Percentiles rank a stretch among this genome's conserved stretches.
phyloP scores from a whole-genome alignment of 495 filamentous ascomycete genomes.

The Penicillium lividum region DNA sequence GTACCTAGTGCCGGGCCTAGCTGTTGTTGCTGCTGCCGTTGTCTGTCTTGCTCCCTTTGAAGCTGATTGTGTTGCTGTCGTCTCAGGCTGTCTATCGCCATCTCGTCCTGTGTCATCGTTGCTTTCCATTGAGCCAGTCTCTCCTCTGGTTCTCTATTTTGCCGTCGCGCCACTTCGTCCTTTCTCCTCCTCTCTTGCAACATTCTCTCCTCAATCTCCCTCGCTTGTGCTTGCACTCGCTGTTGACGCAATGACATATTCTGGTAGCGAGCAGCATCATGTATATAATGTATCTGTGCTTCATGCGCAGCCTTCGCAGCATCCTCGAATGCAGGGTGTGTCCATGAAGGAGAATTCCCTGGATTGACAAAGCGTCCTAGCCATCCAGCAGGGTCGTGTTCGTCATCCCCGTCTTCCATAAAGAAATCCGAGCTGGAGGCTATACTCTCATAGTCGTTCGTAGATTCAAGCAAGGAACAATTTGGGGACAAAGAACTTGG shows the following conservation, averaged over 20 bases:
- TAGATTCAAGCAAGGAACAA: neutral
- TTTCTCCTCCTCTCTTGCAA: too few species aligned
- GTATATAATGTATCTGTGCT: neutral
- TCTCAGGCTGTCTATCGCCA: too few species aligned
- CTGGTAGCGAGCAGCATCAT: neutral
- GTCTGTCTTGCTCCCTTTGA: neutral
- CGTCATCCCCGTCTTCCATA: neutral
- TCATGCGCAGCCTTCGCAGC: neutral
- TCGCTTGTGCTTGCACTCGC: too few species aligned
- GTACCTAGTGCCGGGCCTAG: neutral
- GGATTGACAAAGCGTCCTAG: neutral
- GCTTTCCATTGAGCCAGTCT: neutral
- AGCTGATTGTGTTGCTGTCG: neutral
- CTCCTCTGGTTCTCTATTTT: neutral
- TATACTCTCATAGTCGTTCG: neutral
- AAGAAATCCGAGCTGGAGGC: neutral
- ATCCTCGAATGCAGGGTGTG: conserved; percentile 2
- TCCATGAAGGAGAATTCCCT: neutral
- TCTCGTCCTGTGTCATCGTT: too few species aligned
- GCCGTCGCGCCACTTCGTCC: neutral
- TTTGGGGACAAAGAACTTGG: neutral
- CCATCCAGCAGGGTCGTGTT: neutral
- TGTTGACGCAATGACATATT: too few species aligned
- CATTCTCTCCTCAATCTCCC: too few species aligned
- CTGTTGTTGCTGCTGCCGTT: neutral